These are phyloP conservation scores for Rhizopus arrhizus DNA, from an alignment of 371 early-diverging fungal genomes.

Conservation along the genomic window DNA sequence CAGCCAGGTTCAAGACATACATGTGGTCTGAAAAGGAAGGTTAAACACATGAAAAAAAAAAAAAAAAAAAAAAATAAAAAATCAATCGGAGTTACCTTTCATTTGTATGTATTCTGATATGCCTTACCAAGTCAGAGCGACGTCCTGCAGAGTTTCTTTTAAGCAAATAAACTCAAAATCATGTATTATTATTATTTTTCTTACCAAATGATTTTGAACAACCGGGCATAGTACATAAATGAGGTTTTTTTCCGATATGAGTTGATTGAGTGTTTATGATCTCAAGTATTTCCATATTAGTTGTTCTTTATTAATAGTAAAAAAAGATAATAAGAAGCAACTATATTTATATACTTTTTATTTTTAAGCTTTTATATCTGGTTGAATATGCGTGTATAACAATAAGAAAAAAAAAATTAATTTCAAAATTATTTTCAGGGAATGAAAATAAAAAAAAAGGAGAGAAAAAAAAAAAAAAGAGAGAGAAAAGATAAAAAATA, in stretches of 20 bases:
- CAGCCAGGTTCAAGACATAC: slow-evolving; percentile 60
- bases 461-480: neutral
- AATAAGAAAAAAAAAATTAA: too few relatives aligned
- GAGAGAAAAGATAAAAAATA: slow-evolving; percentile 3
- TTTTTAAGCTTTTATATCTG: too few relatives aligned
- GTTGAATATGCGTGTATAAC: too few relatives aligned
- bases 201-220: slow-evolving; percentile 68
- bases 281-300: slow-evolving; percentile 58
- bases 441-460: neutral
- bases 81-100: slow-evolving; percentile 35
- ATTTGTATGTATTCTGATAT: slow-evolving; percentile 72
- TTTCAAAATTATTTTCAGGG: neutral
- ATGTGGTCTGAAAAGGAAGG: slow-evolving; percentile 49
- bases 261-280: slow-evolving; percentile 52
- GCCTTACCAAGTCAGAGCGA: slow-evolving; percentile 69
- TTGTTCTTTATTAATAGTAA: neutral
- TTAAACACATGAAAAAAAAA: slow-evolving; percentile 2
- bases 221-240: slow-evolving; percentile 55
- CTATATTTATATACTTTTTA: too few relatives aligned
- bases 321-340: neutral
- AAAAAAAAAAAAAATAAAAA: too few relatives aligned
- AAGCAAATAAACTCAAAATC: slow-evolving; percentile 58
- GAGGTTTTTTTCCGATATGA: slow-evolving; percentile 34
- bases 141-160: slow-evolving; percentile 26
- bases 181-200: neutral